Base-by-base conservation (phyloP, 495 filamentous ascomycete species). In the Aspergillus incahuasiensis region DNA sequence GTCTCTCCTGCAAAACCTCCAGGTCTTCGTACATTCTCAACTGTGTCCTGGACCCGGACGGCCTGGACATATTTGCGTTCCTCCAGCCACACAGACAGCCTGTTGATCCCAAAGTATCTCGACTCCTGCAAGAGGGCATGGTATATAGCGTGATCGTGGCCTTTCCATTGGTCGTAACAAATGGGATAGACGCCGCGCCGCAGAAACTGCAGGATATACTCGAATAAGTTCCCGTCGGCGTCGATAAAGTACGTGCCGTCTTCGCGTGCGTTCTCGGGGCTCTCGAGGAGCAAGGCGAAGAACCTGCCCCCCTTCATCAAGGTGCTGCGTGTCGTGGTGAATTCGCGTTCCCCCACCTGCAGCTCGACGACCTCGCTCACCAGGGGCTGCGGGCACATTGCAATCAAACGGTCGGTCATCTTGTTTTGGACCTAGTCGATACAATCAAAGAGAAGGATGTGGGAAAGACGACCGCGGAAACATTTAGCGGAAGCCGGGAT, bases 221-320 rank as follows among this genome's bases (percentile, higher is more conserved):
- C 18, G 28, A 59, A 59, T 15, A 55, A 9, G n/a, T 16, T 18
- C 7, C 51, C 50, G n/a, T 59, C 51, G 1, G 45, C 51, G 18
- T 59, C 57, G 38, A 59, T 51, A 32, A 59, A 59, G 16, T 54
- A 51, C 1, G 21, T 22, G 12, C 51, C 57, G 21, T 59, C 51
- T 1, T 6, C 5, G 0, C 6, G 38, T 2, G 22, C 38, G 15
- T 39, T 50, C 4, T 55, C 21, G 16, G 43, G 51, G 2, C 51
- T 28, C 0, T 45, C 49, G 0, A 59, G 46, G 6, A 59, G 46
- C 6, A 51, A 55, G 1, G 1, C 7, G 45, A 58, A 59, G 57
- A 50, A 59, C 7, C 13, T 21, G 30, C 57, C 55, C 8, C 40
- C 57, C 2, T 8, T 21, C 39, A 41, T 32, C 0, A 59, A 51